Conservation (phyloP, 345 rosid genomes). For the Eucalyptus leucophloia region DNA sequence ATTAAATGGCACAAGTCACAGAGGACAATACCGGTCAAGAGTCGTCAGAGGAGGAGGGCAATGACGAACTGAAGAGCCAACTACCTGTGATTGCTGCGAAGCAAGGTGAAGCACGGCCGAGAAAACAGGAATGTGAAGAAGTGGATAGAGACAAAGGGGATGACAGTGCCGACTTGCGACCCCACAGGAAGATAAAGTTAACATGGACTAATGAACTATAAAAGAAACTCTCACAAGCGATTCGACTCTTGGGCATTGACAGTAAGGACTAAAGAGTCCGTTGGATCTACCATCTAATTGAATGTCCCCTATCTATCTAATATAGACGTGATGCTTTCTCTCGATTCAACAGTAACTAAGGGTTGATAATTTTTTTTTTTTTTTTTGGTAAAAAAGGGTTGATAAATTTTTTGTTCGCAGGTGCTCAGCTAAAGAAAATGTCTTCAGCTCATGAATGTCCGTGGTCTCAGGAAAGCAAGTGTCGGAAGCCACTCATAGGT, state of each 20-base stretch:
- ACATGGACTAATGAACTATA: conserved; percentile 29
- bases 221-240: conserved; percentile 14
- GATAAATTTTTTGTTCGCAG: not conserved
- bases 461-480: conserved; percentile 22
- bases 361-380: too few species aligned
- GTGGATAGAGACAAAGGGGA: not conserved
- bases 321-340: not conserved
- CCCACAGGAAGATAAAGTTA: conserved; percentile 23
- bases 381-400: too few species aligned
- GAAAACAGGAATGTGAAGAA: conserved; percentile 5
- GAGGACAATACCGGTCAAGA: not conserved
- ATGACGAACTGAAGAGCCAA: not conserved
- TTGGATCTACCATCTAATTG: not conserved
- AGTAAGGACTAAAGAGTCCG: conserved; percentile 1
- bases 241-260: conserved; percentile 16
- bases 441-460: conserved; percentile 28
- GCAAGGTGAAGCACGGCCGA: not conserved
- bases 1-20: not conserved
- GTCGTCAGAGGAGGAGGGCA: not conserved
- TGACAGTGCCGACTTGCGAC: not conserved
- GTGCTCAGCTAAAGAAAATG: conserved; percentile 31
- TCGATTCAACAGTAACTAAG: not conserved
- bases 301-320: not conserved
- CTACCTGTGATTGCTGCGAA: not conserved
- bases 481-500: conserved; percentile 45